Evolutionary conservation across 176 grass and related monocot species (phyloP), one percentile per base, ranked within the genome.

Genomic region (Zea luxurians): DNA sequence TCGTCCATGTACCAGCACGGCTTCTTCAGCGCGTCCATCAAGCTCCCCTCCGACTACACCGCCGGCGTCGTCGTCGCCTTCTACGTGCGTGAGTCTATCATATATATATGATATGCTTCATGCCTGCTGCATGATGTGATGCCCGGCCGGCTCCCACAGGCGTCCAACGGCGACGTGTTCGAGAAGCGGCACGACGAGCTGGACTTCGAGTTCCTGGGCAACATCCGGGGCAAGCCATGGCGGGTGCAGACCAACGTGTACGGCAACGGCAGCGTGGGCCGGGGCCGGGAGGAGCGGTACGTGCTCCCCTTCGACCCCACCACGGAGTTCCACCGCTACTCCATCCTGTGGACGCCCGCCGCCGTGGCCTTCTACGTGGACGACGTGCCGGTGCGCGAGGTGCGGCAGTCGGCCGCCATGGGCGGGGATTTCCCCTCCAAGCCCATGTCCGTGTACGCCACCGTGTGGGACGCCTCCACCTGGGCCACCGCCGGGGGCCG

Each of bases 271-370:
- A 97, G 91, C 88, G 88, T 92, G 7, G 78, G 71, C 38, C 88
- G 88, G 0, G 91, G 93, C 7, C 84, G 93, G 0, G 93, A 97
- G 82, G 93, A 97, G 72, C 86, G 93, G 8, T 97, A 97, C 86
- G 35, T 78, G 8, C 88, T 97, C 4, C 88, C 93, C 2, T 97
- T 97, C 54, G 88, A 93, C 75, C 93, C 93, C 1, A 91, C 88
- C 70, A 90, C 91, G 9, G 93, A 87, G 76, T 97, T 93, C 88
- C 93, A 97, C 71, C 91, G 88, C 84, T 97, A 97, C 84, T 97
- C 93, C 78, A 89, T 97, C 83, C 88, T 97, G 11, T 97, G 89
- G 91, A 88, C 88, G 0, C 16, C 62, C 45, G 5, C 47, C 62
- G 54, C 69, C 62, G 68, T 83, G 9, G 63, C 77, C 27, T 97